Evolutionary conservation across 2,329 filamentous ascomycete species (phyloP).

Genomic region (Cladosporium colombiae): DNA sequence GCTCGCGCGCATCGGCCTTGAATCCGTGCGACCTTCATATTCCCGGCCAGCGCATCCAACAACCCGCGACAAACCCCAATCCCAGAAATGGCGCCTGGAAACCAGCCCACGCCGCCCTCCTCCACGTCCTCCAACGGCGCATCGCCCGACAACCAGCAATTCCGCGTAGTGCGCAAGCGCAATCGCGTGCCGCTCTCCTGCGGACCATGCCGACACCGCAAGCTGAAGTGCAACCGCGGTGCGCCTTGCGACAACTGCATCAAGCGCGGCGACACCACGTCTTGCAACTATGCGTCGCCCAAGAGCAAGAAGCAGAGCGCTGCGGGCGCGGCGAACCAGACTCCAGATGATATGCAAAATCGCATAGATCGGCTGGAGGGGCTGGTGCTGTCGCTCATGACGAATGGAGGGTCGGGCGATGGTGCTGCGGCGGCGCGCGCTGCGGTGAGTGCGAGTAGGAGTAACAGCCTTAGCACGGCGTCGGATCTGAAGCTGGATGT

Average conservation of each 20-base stretch:
- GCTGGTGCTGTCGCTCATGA: conserved; percentile 90
- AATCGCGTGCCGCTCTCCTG: conserved; percentile 92
- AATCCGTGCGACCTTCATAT: background rate
- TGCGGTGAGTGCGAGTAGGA: conserved; percentile 49
- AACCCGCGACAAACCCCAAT: background rate
- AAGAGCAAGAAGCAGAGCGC: conserved; percentile 61
- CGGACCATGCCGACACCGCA: conserved; percentile 85
- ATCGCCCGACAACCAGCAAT: conserved; percentile 78
- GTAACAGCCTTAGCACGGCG: conserved; percentile 41
- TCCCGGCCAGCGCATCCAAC: background rate
- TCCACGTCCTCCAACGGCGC: conserved; percentile 76
- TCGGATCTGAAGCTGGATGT: conserved; percentile 53
- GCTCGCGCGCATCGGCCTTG: background rate
- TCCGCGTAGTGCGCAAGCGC: conserved; percentile 84
- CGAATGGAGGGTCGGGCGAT: conserved; percentile 69
- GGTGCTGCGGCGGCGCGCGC: conserved; percentile 59
- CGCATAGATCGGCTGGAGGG: conserved; percentile 94
- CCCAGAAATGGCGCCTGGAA: conserved; percentile 16
- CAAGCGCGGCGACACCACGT: conserved; percentile 76
- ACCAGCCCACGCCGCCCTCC: conserved; percentile 63
- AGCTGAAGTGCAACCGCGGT: conserved; percentile 94
- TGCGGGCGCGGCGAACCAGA: conserved; percentile 40
- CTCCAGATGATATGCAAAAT: conserved; percentile 96
- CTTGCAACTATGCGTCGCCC: conserved; percentile 78
- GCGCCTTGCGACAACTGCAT: conserved; percentile 93